Base-by-base conservation (phyloP, 1,139 yeast genomes). In the Candida frijolesensis region DNA sequence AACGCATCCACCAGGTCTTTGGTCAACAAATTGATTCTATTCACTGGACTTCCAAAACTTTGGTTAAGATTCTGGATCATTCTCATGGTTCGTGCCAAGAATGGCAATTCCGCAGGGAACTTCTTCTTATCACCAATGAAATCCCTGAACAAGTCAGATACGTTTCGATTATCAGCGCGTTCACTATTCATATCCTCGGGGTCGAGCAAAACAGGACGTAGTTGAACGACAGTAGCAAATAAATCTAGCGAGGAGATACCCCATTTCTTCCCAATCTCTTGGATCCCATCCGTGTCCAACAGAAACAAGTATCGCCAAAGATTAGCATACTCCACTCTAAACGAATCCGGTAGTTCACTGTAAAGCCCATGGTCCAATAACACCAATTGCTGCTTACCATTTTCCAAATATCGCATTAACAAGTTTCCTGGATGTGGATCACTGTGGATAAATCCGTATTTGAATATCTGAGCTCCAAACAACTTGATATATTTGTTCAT, bases 351-450 rank as follows among this genome's bases (percentile, higher is more conserved):
- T 54, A 86, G 77, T 22, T 72, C 68, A 18, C 86, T 80, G 61
- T 86, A 87, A 34, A 88, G 69, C 0, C 95, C 96, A 63, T 87
- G 95, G 62, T 88, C 96, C 44, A 88, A 68, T 43, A 88, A 70
- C 32, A 88, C 90, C 49, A 87, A 68, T 60, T 87, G 83, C 60
- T 84, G 87, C 44, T 71, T 67, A 9, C 75, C 74, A 1, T 64
- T 58, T 1, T 60, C 52, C 27, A 69, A 66, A 29, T 70, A 61
- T 41, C 90, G 68, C 2, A 84, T 80, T 51, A 87, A 63, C 54
- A 88, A 66, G 61, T 88, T 88, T 3, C 96, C 96, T 1, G 95
- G 95, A 61, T 88, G 96, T 6, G 94, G 89, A 63, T 88, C 96
- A 47, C 91, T 83, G 64, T 88, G 95, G 14, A 88, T 84, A 53